Percentiles rank a stretch among this genome's conserved stretches.
phyloP scores from a whole-genome alignment of 345 rosid genomes.

The Gossypium thurberi region DNA sequence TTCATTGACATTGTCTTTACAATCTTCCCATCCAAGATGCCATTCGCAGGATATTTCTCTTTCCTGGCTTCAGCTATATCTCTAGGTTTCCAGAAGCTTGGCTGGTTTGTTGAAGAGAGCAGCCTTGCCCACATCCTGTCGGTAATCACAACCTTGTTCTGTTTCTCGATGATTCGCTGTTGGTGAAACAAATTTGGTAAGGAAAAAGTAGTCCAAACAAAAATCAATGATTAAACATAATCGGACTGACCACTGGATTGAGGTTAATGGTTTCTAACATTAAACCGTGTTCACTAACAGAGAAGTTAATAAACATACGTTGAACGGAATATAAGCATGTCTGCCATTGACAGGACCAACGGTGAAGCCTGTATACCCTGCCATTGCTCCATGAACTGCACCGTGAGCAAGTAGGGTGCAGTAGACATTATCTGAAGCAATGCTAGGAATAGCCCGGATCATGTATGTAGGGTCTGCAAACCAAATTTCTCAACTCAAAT shows the following conservation, averaged over 20 bases:
- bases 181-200: not conserved
- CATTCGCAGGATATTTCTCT: constrained; percentile 13
- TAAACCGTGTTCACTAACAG: not conserved
- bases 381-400: constrained; percentile 89
- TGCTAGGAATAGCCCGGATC: constrained; percentile 78
- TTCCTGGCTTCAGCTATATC: constrained; percentile 15
- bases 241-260: not conserved
- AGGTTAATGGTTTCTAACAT: not conserved
- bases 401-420: constrained; percentile 88
- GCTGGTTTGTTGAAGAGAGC: constrained; percentile 72
- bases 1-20: not conserved
- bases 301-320: constrained; percentile 30
- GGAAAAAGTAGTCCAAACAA: not conserved
- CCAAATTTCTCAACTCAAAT: constrained; percentile 12
- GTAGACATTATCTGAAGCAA: constrained; percentile 85
- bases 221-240: not conserved
- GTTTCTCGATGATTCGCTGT: constrained; percentile 59
- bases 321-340: constrained; percentile 71
- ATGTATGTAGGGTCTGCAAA: constrained; percentile 83
- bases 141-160: constrained; percentile 65
- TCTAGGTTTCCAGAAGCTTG: constrained; percentile 47
- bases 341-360: constrained; percentile 70
- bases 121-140: constrained; percentile 91
- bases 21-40: constrained; percentile 13
- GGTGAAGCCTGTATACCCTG: constrained; percentile 77